Evolutionary conservation across 768 basidiomycete genomes (phyloP), one percentile per base, ranked within the genome.

Genomic region (Chalciporus piperatus): DNA sequence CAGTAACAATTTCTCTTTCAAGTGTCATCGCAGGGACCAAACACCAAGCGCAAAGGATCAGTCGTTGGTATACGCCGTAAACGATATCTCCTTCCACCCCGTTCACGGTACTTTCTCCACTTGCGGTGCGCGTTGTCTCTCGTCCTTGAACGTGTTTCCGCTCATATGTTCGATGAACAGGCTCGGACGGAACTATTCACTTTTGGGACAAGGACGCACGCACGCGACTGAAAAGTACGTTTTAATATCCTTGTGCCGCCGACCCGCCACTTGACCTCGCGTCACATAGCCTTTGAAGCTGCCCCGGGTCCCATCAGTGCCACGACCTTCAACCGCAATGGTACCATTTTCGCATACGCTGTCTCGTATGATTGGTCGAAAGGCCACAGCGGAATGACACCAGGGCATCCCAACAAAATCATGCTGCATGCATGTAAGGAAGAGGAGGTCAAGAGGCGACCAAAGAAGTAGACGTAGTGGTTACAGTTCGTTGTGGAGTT

Each of bases 151-250:
- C 51, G 60, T 67, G 61, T 63, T 54, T 27, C 52, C 37, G 20
- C 47, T 54, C 43, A 52, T 41, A 41, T 25, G 10, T 12, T 41
- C 4, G 33, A 47, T 57, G 42, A 50, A 55, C 47, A 88, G 87
- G 88, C 10, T 79, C 87, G 39, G 92, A 94, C 58, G 92, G 92
- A 17, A 87, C 87, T 3, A 85, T 94, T 66, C 88, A 92, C 77
- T 91, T 89, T 69, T 96, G 93, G 93, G 93, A 97, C 71, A 94
- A 93, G 71, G 89, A 95, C 59, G 85, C 89, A 8, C 86, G 93
- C 51, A 92, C 89, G 7, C 85, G 95, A 37, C 79, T 98, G 73
- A 97, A 95, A 74, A 84, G 92, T 94, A 59, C 43, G 56, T 52
- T 39, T n/a, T 41, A n/a, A 41, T 20, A 22, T 4, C 4, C 4